phyloP scores from a whole-genome alignment of 106 monocot genomes.

The Hemerocallis citrina region DNA sequence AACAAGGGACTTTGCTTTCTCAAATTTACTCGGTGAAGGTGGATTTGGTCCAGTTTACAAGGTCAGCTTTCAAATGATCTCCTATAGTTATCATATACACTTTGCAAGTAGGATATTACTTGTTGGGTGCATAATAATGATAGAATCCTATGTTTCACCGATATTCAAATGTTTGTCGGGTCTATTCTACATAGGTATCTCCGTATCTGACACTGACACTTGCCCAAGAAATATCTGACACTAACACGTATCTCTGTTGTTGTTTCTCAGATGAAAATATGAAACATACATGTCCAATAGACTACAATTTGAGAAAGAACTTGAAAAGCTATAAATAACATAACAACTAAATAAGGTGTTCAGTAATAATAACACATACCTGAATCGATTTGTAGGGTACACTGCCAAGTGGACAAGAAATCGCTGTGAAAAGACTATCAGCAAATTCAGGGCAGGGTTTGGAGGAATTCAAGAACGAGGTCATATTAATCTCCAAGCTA shows the following conservation, averaged over 20 bases:
- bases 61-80: neutral
- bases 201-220: neutral
- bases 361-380: no score
- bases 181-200: no score
- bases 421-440: conserved; percentile 40
- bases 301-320: neutral
- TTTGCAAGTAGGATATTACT: neutral
- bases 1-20: conserved; percentile 8
- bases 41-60: conserved; percentile 31
- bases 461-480: conserved; percentile 38
- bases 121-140: no score
- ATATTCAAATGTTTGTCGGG: neutral
- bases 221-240: neutral
- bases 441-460: conserved; percentile 29
- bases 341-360: neutral
- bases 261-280: neutral
- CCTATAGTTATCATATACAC: neutral
- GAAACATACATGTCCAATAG: neutral
- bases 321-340: no score
- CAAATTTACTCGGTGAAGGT: conserved; percentile 18
- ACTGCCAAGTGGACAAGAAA: conserved; percentile 11
- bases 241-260: neutral
- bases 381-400: neutral
- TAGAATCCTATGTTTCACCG: no score
- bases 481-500: conserved; percentile 31